These are phyloP conservation scores for Ligustrum vulgare DNA, from an alignment of 257 asterid genomes.

Conservation along the genomic window DNA sequence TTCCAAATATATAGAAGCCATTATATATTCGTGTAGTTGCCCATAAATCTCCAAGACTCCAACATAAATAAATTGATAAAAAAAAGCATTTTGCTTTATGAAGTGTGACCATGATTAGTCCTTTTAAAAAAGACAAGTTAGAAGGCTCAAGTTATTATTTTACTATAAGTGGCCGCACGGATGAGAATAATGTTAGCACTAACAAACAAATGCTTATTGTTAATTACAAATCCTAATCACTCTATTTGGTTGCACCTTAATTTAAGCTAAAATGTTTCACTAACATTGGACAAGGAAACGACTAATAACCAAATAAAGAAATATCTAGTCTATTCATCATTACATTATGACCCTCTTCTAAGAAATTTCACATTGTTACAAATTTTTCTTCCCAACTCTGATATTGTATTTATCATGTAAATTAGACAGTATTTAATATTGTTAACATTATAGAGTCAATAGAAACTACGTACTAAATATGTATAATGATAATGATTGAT, in stretches of 20 bases:
- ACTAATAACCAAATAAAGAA: neutral
- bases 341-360: slow-evolving; percentile 11
- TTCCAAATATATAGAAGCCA: neutral
- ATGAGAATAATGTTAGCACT: slow-evolving; percentile 44
- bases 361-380: slow-evolving; percentile 11
- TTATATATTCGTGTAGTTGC: neutral
- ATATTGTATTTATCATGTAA: too few species aligned
- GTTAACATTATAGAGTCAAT: too few species aligned
- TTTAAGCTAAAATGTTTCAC: slow-evolving; percentile 24
- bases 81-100: neutral
- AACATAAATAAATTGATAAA: too few species aligned
- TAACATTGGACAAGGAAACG: slow-evolving; percentile 33
- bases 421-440: neutral
- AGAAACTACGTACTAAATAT: neutral
- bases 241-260: neutral
- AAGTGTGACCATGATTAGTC: neutral
- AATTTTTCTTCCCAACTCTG: too few species aligned
- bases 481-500: neutral
- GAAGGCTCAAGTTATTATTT: slow-evolving; percentile 25
- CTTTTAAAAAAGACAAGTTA: slow-evolving; percentile 8
- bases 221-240: slow-evolving; percentile 27
- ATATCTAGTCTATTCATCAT: slow-evolving; percentile 33
- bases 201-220: slow-evolving; percentile 25
- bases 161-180: slow-evolving; percentile 46
- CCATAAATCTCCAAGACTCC: neutral